Evolutionary conservation across 2,329 filamentous ascomycete species (phyloP).

Genomic region (Penicillium oxalicum): DNA sequence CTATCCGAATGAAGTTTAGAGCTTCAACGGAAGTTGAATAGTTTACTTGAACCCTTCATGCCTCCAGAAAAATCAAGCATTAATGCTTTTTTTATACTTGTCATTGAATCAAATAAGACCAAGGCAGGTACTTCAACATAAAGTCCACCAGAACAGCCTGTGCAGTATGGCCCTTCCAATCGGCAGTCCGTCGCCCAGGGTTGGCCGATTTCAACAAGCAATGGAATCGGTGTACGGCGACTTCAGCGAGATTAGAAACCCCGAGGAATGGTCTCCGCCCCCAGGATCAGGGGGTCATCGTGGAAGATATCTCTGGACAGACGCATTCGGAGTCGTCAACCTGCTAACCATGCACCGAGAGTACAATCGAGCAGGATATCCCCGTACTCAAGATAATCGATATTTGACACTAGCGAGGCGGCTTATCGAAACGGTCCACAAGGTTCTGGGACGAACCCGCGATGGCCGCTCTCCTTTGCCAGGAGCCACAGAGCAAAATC

Average conservation of each 20-base stretch:
- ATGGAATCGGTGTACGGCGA: conserved; percentile 40
- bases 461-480: conserved; percentile 45
- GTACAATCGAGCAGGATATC: conserved; percentile 13
- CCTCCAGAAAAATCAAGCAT: no score
- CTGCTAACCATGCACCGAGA: conserved; percentile 50
- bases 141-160: not conserved
- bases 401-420: conserved; percentile 48
- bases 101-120: no score
- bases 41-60: no score
- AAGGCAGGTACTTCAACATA: no score
- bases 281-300: conserved; percentile 49
- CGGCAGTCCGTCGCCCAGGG: conserved; percentile 19
- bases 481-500: conserved; percentile 47
- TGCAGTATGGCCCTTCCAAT: conserved; percentile 16
- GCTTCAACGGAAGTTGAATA: no score
- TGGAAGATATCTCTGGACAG: conserved; percentile 58
- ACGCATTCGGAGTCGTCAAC: conserved; percentile 56
- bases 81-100: no score
- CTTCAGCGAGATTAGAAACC: conserved; percentile 27
- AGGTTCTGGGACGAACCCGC: conserved; percentile 48
- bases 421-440: conserved; percentile 49
- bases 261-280: conserved; percentile 45
- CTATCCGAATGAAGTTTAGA: not conserved
- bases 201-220: conserved; percentile 30
- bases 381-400: conserved; percentile 21